These are phyloP conservation scores for Pyrenopolyporus hunteri DNA, from an alignment of 495 filamentous ascomycete genomes.

Conservation along the genomic window DNA sequence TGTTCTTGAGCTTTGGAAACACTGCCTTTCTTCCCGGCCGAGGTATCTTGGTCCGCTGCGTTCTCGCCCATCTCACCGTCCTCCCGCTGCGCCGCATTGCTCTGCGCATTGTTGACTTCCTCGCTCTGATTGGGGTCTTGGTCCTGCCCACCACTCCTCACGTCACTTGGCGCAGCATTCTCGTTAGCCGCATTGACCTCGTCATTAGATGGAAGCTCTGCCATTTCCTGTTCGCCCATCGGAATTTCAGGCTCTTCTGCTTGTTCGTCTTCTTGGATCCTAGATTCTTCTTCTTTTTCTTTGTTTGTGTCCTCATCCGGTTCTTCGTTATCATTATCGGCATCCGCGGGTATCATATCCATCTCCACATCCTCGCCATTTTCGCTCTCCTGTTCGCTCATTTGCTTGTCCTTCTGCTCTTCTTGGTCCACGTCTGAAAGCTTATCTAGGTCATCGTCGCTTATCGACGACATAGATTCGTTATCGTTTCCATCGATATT, in stretches of 20 bases:
- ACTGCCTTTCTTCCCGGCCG: constrained; percentile 56
- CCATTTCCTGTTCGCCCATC: constrained; percentile 41
- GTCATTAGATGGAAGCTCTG: constrained; percentile 50
- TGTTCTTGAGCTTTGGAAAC: constrained; percentile 59
- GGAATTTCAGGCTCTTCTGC: constrained; percentile 41
- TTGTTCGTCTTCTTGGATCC: constrained; percentile 53
- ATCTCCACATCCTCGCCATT: constrained; percentile 37
- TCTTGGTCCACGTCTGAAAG: constrained; percentile 57
- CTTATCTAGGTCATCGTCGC: constrained; percentile 63
- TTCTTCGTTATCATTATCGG: constrained; percentile 40
- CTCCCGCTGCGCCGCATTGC: constrained; percentile 53
- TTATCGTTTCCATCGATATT: constrained; percentile 68
- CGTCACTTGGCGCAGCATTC: constrained; percentile 71
- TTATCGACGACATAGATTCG: constrained; percentile 50
- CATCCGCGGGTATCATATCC: constrained; percentile 30
- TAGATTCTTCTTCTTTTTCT: constrained; percentile 51
- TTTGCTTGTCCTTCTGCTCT: constrained; percentile 45
- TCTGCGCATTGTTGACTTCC: constrained; percentile 49
- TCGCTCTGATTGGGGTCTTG: constrained; percentile 56
- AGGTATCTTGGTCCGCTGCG: constrained; percentile 55
- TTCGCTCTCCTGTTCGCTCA: constrained; percentile 42
- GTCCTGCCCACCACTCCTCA: constrained; percentile 62
- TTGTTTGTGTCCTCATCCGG: constrained; percentile 39
- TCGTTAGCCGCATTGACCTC: constrained; percentile 63
- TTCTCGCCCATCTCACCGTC: constrained; percentile 56